Conservation (phyloP, 805 yeast genomes). For the Lipomyces chichibuensis region DNA sequence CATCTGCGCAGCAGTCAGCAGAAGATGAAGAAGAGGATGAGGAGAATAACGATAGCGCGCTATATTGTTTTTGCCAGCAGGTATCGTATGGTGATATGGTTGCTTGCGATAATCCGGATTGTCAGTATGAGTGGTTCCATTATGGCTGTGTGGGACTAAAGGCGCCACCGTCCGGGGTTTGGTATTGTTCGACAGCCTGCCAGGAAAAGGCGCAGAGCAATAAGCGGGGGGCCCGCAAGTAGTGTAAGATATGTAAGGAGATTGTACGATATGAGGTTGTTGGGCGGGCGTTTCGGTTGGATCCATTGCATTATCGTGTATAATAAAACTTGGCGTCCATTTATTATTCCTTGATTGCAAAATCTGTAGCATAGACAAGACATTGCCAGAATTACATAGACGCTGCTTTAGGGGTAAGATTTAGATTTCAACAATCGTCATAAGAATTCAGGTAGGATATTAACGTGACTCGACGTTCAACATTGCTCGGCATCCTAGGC, state of each 20-base stretch:
- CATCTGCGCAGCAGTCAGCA: constrained; percentile 2
- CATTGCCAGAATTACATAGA: neutral
- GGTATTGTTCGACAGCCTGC: constrained; percentile 77
- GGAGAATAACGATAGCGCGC: constrained; percentile 58
- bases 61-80: constrained; percentile 91
- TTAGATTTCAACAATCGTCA: too few relatives aligned
- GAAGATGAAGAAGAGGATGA: constrained; percentile 35
- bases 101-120: constrained; percentile 89
- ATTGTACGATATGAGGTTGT: neutral
- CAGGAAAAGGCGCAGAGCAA: constrained; percentile 23
- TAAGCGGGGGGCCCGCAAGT: constrained; percentile 28
- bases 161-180: constrained; percentile 86
- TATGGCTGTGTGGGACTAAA: constrained; percentile 90
- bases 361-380: neutral
- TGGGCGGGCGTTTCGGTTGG: neutral
- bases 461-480: too few relatives aligned
- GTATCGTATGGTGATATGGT: constrained; percentile 96
- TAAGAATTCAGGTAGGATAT: too few relatives aligned
- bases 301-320: neutral
- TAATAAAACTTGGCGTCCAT: neutral
- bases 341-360: neutral
- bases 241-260: neutral
- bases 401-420: too few relatives aligned
- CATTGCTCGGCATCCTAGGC: too few relatives aligned
- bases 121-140: constrained; percentile 94